Percentiles rank a stretch among this genome's conserved stretches.
Conservation (phyloP, 2,329 filamentous ascomycete genomes). For the Pseudogymnoascus sp. region DNA sequence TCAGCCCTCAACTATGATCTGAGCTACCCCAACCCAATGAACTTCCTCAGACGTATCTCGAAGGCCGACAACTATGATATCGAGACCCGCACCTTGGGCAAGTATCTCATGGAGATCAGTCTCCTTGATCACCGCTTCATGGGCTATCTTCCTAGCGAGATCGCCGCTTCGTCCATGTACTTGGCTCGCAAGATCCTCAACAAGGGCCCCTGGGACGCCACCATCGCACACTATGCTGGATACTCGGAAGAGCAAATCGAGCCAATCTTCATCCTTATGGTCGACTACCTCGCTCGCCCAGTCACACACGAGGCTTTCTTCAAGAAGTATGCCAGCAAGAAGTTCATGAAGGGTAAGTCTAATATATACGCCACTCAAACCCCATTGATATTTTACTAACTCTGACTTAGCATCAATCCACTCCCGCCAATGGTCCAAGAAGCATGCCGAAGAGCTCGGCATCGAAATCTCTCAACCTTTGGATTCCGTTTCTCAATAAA, state of each 20-base stretch:
- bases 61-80: slow-evolving; percentile 99
- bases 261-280: slow-evolving; percentile 87
- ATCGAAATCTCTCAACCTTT: slow-evolving; percentile 33
- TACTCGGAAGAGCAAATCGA: slow-evolving; percentile 90
- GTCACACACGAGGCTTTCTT: slow-evolving; percentile 96
- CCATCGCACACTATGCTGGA: slow-evolving; percentile 81
- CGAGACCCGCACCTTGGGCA: slow-evolving; percentile 90
- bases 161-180: slow-evolving; percentile 93
- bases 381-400: slow-evolving; percentile 20
- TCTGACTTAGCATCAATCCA: slow-evolving; percentile 68
- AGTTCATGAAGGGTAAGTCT: slow-evolving; percentile 87
- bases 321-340: slow-evolving; percentile 99
- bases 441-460: slow-evolving; percentile 53
- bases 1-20: slow-evolving; percentile 90
- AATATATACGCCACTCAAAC: neutral
- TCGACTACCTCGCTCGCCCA: slow-evolving; percentile 88
- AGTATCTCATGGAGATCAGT: slow-evolving; percentile 96
- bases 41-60: slow-evolving; percentile 95
- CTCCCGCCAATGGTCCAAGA: slow-evolving; percentile 88
- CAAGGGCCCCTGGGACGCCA: slow-evolving; percentile 85
- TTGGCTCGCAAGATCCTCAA: slow-evolving; percentile 83
- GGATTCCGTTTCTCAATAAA: slow-evolving; percentile 22
- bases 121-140: slow-evolving; percentile 93
- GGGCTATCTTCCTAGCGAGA: slow-evolving; percentile 76
- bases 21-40: slow-evolving; percentile 99